Evolutionary conservation across 2,329 filamentous ascomycete species (phyloP), one percentile per base, ranked within the genome.

Genomic region (Aspergillus sp.): DNA sequence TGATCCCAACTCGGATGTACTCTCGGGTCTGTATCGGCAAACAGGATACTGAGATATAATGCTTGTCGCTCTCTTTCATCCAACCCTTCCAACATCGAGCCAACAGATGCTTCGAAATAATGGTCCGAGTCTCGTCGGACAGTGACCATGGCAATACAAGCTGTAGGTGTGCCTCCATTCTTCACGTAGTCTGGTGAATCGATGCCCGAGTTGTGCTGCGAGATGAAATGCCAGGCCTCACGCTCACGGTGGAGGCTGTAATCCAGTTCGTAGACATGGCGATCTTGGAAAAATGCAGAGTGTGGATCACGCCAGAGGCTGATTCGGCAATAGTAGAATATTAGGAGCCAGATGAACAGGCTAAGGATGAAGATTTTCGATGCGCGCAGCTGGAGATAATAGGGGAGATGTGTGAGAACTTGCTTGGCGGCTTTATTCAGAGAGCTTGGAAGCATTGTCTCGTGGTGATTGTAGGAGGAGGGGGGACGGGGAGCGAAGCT

Each of bases 301-400:
- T 72, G 69, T 36, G 68, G 67, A 17, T 72, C 68, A 2, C 69
- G 65, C 70, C 69, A 72, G 59, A 65, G 67, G 7, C 55, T 62
- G 2, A 63, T 36, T 6, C 62, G 58, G 55, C 65, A 69, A 50
- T 69, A 70, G 17, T 60, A 30, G 41, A 67, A 72, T 25, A 55
- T 13, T 12, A 56, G 12, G 5, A 60, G 15, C 48, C 53, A 69
- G 21, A 68, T 12, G 12, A 36, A 36, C 32, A 36, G 12, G 12
- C 32, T 36, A 15, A 13, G 4, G 10, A 36, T 36, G 32, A 36
- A 2, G 5, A 36, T 36, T 12, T 36, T 36, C 32, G 32, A 36
- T 36, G 32, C 32, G 32, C 32, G 32, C 12, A 36, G 32, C 12
- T 36, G 32, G 2, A 36, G 32, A 13, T 36, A 36, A 13, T 15